Conservation (phyloP, 1,139 yeast species). For the Yamadazyma siamensis region DNA sequence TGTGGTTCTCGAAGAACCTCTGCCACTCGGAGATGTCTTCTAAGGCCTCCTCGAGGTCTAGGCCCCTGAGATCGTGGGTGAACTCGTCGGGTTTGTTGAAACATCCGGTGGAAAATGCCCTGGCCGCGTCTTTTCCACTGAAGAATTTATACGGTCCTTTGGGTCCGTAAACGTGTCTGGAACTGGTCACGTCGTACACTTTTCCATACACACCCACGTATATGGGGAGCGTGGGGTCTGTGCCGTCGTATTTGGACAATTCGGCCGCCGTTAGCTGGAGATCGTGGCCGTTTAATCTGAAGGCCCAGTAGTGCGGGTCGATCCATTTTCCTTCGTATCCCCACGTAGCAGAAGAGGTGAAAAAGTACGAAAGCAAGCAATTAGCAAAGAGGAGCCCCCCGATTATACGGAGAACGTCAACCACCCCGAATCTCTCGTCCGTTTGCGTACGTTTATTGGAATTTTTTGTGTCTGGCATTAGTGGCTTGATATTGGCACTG, state of each 20-base stretch:
- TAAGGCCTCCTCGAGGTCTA: constrained; percentile 34
- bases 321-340: constrained; percentile 52
- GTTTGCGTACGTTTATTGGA: neutral
- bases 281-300: constrained; percentile 18
- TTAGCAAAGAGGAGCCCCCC: constrained; percentile 48
- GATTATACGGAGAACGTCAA: constrained; percentile 44
- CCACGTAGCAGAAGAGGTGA: constrained; percentile 50
- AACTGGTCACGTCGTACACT: constrained; percentile 64
- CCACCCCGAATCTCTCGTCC: constrained; percentile 16
- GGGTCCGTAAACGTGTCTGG: constrained; percentile 61
- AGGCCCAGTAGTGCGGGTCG: constrained; percentile 40
- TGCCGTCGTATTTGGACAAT: constrained; percentile 53
- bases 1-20: constrained; percentile 42
- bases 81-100: constrained; percentile 52
- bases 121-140: constrained; percentile 67
- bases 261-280: constrained; percentile 43
- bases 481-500: neutral
- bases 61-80: constrained; percentile 69
- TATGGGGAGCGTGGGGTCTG: constrained; percentile 48
- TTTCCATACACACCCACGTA: constrained; percentile 65
- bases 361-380: constrained; percentile 48
- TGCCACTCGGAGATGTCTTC: constrained; percentile 48
- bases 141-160: constrained; percentile 59
- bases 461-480: neutral
- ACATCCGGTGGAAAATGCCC: constrained; percentile 80